A percentile compares a stretch with the other conserved stretches of the same genome.
Evolutionary conservation across 305 asterid species (phyloP).

Genomic region (Fraxinus angustifolia): DNA sequence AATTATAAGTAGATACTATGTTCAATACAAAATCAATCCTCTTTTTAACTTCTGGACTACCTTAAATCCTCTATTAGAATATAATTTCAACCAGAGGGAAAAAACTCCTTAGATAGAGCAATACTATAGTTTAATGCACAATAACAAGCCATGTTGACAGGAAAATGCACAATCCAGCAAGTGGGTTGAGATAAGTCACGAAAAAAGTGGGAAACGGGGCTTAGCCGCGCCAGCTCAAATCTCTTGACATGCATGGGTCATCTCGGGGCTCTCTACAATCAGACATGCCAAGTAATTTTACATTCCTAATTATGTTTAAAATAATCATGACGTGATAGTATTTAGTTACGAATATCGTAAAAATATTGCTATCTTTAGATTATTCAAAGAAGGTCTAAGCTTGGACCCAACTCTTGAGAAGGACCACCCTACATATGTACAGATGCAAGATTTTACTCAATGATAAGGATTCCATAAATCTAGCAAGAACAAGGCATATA

Average conservation of each 20-base stretch:
- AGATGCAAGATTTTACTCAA: not conserved
- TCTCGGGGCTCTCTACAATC: not conserved
- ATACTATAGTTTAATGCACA: not conserved
- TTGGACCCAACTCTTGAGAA: conserved; percentile 24
- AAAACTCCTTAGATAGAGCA: not conserved
- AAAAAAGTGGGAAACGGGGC: not conserved
- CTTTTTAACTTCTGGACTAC: not conserved
- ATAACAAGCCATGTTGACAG: not conserved
- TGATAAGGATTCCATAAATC: conserved; percentile 4
- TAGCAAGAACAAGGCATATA: conserved; percentile 2
- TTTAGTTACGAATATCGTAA: not conserved
- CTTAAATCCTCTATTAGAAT: not conserved
- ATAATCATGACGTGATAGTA: not conserved
- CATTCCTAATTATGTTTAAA: not conserved
- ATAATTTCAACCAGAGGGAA: not conserved
- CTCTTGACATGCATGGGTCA: not conserved
- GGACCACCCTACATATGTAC: conserved; percentile 18
- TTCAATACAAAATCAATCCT: not conserved
- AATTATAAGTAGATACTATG: not conserved
- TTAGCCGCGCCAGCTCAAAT: not conserved
- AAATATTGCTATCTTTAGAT: not conserved
- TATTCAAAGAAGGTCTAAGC: conserved; percentile 23
- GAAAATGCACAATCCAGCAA: not conserved
- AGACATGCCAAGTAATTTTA: not conserved
- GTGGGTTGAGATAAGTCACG: not conserved